Percentiles rank a stretch among this genome's conserved stretches.
These are phyloP conservation scores for Entamoeba dispar DNA, from an alignment of 208 protist species.

Conservation along the genomic window DNA sequence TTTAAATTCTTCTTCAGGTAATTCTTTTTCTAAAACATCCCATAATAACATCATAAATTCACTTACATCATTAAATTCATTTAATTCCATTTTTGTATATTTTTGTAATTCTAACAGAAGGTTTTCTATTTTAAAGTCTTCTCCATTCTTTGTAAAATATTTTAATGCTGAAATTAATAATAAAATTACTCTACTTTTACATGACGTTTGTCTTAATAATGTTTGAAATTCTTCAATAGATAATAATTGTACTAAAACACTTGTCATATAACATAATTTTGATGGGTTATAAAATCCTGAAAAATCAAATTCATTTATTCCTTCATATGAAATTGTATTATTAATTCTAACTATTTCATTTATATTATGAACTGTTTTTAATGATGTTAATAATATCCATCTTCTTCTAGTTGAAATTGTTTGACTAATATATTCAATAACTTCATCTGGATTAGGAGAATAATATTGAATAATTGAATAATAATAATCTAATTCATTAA, in stretches of 20 bases:
- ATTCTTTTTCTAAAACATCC: neutral
- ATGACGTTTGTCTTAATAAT: neutral
- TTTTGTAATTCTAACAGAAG: neutral
- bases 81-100: neutral
- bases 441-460: neutral
- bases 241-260: neutral
- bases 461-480: neutral
- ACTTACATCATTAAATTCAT: neutral
- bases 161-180: neutral
- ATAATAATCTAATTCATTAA: neutral
- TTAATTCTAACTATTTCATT: neutral
- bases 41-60: neutral
- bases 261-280: neutral
- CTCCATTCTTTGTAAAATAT: neutral
- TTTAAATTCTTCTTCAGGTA: neutral
- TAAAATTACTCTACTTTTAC: neutral
- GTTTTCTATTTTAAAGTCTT: neutral
- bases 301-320: neutral
- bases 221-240: neutral
- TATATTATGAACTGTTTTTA: neutral
- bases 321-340: neutral
- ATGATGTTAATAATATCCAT: neutral
- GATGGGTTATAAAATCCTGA: neutral
- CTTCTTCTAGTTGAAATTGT: neutral
- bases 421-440: neutral